Evolutionary conservation across 192 early-diverging fungal genomes (phyloP), one percentile per base, ranked within the genome.

Genomic region (Chytriomyces sp.): DNA sequence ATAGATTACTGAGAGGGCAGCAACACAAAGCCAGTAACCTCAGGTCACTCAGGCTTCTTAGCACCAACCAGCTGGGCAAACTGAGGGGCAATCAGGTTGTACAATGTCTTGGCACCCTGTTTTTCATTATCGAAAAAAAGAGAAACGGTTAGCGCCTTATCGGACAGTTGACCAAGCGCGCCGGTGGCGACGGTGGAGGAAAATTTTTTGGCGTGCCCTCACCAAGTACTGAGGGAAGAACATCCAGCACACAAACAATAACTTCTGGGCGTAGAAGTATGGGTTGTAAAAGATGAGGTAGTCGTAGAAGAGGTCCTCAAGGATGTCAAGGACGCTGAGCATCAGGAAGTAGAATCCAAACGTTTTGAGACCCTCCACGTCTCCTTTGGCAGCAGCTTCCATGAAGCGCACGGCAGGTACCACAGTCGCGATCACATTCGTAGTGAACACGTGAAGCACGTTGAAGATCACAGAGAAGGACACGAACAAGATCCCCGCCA

Each of bases 381-480:
- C 81, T 30, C 76, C 54, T 64, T 76, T 77, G 30, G 66, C 63
- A 22, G 68, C 77, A 14, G 75, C 73, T 32, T 79, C 74, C 61
- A 82, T 61, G 26, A 74, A 68, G 19, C 75, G 72, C 62, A 75
- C 72, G 55, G 76, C 70, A 17, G 81, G 81, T 41, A 80, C 80
- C 30, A 74, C 68, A 66, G 77, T 56, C 5, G 78, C 71, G 33
- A 79, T 52, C 19, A 78, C 38, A 52, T 39, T 58, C 30, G 78
- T 80, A 33, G 81, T 79, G 58, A 82, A 71, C 40, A 72, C 73
- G 74, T 78, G 78, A 22, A 44, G 65, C 30, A 82, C 58, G 54
- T 82, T 70, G 78, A 82, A 82, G 54, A 82, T 74, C 10, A 82
- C 78, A 14, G 81, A 82, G 65, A 82, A 60, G 63, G 81, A 75